Evolutionary conservation across 805 yeast genomes (phyloP).

Genomic region (Metschnikowia sp.): DNA sequence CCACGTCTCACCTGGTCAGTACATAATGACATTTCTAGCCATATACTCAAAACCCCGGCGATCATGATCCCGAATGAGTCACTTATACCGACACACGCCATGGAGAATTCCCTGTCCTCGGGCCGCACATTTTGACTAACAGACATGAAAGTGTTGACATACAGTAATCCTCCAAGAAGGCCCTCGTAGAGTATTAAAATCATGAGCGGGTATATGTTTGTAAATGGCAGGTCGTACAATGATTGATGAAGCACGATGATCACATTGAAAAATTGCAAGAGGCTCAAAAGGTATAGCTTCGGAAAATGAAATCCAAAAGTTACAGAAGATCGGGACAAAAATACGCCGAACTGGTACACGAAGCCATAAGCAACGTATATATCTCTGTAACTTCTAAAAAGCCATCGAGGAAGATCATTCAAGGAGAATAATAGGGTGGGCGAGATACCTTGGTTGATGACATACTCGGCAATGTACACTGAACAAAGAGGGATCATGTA

Average conservation of each 20-base stretch:
- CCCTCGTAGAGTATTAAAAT: conserved; percentile 79
- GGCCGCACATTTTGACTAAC: conserved; percentile 58
- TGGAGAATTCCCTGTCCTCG: conserved; percentile 50
- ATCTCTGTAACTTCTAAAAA: conserved; percentile 67
- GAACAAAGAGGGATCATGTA: conserved; percentile 81
- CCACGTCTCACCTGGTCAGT: conserved; percentile 65
- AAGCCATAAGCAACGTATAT: conserved; percentile 90
- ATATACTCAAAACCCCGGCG: conserved; percentile 74
- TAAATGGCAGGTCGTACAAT: conserved; percentile 49
- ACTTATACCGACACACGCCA: conserved; percentile 81
- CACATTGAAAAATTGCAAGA: conserved; percentile 66
- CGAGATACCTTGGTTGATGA: conserved; percentile 86
- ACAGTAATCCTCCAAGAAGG: conserved; percentile 83
- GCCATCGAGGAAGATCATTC: conserved; percentile 55
- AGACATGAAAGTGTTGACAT: conserved; percentile 81
- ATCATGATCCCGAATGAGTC: conserved; percentile 81
- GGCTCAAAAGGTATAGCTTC: conserved; percentile 57
- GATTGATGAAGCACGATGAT: conserved; percentile 62
- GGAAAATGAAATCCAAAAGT: conserved; percentile 55
- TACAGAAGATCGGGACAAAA: conserved; percentile 83
- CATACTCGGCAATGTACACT: conserved; percentile 83
- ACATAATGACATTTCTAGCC: conserved; percentile 74
- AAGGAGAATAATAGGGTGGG: conserved; percentile 84
- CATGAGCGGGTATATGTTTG: conserved; percentile 61
- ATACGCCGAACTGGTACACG: conserved; percentile 87